Percentiles rank a stretch among this genome's conserved stretches.
These are phyloP conservation scores for Beauveria asiatica DNA, from an alignment of 2,329 filamentous ascomycete genomes.

Conservation along the genomic window DNA sequence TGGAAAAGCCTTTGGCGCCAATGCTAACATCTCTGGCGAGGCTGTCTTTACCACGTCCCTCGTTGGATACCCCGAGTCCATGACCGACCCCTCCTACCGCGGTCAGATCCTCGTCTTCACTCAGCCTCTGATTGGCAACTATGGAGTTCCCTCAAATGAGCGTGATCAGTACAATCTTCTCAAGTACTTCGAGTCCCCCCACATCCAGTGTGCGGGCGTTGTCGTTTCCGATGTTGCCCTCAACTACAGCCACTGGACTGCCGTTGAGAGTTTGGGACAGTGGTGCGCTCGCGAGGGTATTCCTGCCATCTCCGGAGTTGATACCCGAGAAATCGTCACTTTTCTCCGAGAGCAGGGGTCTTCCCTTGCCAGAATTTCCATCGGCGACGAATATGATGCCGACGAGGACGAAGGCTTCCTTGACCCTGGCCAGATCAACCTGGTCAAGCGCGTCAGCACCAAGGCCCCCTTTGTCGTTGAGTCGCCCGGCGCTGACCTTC, in stretches of 20 bases:
- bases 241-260: conserved; percentile 97
- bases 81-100: conserved; percentile 81
- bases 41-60: conserved; percentile 98
- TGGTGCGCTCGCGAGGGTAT: conserved; percentile 97
- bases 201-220: conserved; percentile 92
- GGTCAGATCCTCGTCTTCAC: conserved; percentile 98
- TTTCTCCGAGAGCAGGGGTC: conserved; percentile 93
- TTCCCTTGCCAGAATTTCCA: conserved; percentile 85
- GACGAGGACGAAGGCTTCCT: conserved; percentile 95
- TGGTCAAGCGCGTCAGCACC: conserved; percentile 92
- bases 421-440: conserved; percentile 92
- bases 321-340: conserved; percentile 94
- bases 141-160: conserved; percentile 81
- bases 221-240: conserved; percentile 91
- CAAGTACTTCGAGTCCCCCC: conserved; percentile 96
- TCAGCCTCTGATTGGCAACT: conserved; percentile 96
- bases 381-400: conserved; percentile 96
- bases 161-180: conserved; percentile 84
- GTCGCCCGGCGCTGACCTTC: conserved; percentile 72
- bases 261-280: conserved; percentile 82
- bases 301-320: conserved; percentile 91
- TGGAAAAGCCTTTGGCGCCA: conserved; percentile 93
- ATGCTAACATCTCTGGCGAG: conserved; percentile 93
- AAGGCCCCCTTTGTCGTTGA: conserved; percentile 96
- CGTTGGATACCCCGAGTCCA: conserved; percentile 93